These are phyloP conservation scores for Fusarium torulosum DNA, from an alignment of 2,329 filamentous ascomycete species.

Conservation along the genomic window DNA sequence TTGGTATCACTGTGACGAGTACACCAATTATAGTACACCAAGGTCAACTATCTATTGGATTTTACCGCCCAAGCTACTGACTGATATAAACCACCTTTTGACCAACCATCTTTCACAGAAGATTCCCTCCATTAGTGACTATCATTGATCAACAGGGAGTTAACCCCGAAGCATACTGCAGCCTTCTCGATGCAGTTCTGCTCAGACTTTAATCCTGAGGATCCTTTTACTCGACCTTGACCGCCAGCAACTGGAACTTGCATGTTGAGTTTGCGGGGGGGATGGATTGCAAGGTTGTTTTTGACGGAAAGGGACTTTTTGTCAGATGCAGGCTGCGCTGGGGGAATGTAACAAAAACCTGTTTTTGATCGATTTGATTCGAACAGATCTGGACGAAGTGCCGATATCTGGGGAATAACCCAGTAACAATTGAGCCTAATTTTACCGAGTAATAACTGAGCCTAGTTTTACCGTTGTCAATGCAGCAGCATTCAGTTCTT, in stretches of 20 bases:
- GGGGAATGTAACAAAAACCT: constrained; percentile 7
- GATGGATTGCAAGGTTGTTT: background rate
- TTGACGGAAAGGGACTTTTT: constrained; percentile 17
- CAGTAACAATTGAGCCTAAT: background rate
- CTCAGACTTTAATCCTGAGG: background rate
- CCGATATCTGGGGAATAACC: constrained; percentile 35
- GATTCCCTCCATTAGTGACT: constrained; percentile 17
- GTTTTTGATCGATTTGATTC: constrained; percentile 14
- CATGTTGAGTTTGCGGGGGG: background rate
- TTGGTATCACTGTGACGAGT: constrained; percentile 24
- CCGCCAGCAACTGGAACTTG: constrained; percentile 9
- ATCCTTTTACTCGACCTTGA: constrained; percentile 1
- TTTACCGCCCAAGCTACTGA: constrained; percentile 22
- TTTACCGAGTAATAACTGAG: background rate
- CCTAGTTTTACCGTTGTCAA: background rate
- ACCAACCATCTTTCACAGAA: constrained; percentile 35
- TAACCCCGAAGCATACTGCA: constrained; percentile 1
- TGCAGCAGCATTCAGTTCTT: background rate
- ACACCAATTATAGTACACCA: constrained; percentile 26
- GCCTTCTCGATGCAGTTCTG: constrained; percentile 4
- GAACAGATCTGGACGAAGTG: constrained; percentile 18
- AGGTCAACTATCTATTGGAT: background rate
- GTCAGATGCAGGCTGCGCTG: constrained; percentile 7
- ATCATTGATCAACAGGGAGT: constrained; percentile 8
- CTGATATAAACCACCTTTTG: constrained; percentile 2